These are phyloP conservation scores for Sporisorium reilianum DNA, from an alignment of 1,284 basidiomycete species.

Conservation along the genomic window DNA sequence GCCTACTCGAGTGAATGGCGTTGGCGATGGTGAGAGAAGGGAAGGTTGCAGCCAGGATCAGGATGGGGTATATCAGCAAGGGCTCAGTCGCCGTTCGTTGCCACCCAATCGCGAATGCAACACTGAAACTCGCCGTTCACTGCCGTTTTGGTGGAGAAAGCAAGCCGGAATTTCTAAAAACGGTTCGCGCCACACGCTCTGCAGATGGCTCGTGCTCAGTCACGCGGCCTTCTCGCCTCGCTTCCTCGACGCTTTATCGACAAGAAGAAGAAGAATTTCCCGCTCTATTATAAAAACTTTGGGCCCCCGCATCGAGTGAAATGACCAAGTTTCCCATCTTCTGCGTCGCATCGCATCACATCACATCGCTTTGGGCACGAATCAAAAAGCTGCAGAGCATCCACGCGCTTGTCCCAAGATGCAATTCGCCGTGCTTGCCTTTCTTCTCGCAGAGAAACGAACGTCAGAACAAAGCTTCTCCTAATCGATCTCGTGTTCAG, in stretches of 20 bases:
- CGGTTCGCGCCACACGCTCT: no score
- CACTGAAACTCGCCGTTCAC: neutral
- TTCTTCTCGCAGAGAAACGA: no score
- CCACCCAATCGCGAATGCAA: neutral
- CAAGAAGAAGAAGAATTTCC: conserved; percentile 1
- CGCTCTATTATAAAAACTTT: neutral
- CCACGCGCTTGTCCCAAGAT: no score
- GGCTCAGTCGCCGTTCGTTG: neutral
- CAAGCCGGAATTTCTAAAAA: neutral
- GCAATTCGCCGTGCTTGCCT: conserved; percentile 4
- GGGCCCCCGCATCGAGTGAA: conserved; percentile 1
- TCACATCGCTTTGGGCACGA: no score
- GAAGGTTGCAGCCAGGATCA: neutral
- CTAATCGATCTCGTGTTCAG: neutral
- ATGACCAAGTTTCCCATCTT: no score
- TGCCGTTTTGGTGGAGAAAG: neutral
- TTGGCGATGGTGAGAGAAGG: neutral
- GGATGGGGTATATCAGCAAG: neutral
- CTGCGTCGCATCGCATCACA: no score
- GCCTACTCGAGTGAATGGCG: no score
- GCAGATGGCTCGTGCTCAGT: neutral
- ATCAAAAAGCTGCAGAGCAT: no score
- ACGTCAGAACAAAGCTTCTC: no score
- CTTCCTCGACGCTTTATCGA: neutral
- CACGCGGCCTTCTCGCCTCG: neutral